phyloP scores from a whole-genome alignment of 257 asterid species.

The Sherardia arvensis region DNA sequence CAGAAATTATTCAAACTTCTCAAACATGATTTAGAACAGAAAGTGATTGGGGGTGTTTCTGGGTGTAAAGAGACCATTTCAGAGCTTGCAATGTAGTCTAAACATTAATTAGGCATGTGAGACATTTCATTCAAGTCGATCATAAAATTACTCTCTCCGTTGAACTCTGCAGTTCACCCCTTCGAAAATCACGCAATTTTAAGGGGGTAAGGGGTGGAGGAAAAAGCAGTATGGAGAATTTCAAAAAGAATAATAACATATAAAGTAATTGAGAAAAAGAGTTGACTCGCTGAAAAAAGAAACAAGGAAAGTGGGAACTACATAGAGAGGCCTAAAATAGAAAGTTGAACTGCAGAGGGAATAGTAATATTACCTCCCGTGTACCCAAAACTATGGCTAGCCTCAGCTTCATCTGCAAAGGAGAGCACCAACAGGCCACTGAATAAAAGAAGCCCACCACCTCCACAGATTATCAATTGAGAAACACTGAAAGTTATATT shows the following conservation, averaged over 20 bases:
- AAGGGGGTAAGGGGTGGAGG: too few species aligned
- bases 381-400: slow-evolving; percentile 13
- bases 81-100: not conserved
- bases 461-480: slow-evolving; percentile 24
- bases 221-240: too few species aligned
- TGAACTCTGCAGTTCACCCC: not conserved
- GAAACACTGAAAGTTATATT: slow-evolving; percentile 10
- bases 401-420: slow-evolving; percentile 22
- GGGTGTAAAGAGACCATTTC: not conserved
- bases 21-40: not conserved
- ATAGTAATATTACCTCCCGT: slow-evolving; percentile 21
- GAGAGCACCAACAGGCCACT: slow-evolving; percentile 18
- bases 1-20: not conserved
- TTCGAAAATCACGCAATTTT: too few species aligned
- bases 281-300: too few species aligned
- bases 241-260: too few species aligned
- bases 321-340: too few species aligned
- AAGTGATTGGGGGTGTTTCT: not conserved
- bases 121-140: not conserved
- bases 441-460: slow-evolving; percentile 22
- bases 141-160: not conserved
- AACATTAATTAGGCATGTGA: not conserved
- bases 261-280: too few species aligned
- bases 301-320: too few species aligned
- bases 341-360: too few species aligned